These are phyloP conservation scores for Chaetomium cochliodes DNA, from an alignment of 495 filamentous ascomycete genomes.

Conservation along the genomic window DNA sequence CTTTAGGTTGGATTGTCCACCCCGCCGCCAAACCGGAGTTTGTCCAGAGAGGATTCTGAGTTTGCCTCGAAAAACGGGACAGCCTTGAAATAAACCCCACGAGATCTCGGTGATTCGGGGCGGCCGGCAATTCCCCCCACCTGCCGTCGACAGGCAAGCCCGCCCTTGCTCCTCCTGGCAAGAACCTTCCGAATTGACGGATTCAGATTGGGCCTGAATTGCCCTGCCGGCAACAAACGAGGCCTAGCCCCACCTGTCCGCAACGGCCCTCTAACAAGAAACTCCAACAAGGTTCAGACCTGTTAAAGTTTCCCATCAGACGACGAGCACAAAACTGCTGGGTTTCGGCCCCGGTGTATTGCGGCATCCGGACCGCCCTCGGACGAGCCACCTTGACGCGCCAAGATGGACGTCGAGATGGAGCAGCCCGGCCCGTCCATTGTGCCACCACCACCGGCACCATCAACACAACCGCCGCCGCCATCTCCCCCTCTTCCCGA, in stretches of 20 bases:
- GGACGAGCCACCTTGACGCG: constrained; percentile 2
- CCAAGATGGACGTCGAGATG: constrained; percentile 33
- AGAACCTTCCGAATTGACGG: constrained; percentile 13
- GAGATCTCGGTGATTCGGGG: neutral
- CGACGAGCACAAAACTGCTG: neutral
- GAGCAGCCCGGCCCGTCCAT: constrained; percentile 24
- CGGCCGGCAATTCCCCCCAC: constrained; percentile 15
- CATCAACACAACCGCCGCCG: too few species aligned
- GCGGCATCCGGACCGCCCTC: neutral
- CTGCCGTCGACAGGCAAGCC: constrained; percentile 7
- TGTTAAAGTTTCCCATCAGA: neutral
- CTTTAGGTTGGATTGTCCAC: too few species aligned
- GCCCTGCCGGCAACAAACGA: constrained; percentile 34
- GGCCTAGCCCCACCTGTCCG: constrained; percentile 20
- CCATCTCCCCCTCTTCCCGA: too few species aligned
- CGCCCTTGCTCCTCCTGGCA: constrained; percentile 17
- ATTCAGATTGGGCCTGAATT: constrained; percentile 24
- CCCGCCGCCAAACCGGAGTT: neutral
- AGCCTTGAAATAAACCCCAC: too few species aligned
- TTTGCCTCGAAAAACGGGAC: neutral
- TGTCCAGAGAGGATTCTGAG: neutral
- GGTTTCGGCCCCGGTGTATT: neutral
- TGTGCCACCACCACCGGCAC: constrained; percentile 14
- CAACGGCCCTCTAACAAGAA: constrained; percentile 27
- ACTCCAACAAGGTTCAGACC: neutral